Base-by-base conservation (phyloP, 140 eudicot species). In the Ambrosia hybrid region DNA sequence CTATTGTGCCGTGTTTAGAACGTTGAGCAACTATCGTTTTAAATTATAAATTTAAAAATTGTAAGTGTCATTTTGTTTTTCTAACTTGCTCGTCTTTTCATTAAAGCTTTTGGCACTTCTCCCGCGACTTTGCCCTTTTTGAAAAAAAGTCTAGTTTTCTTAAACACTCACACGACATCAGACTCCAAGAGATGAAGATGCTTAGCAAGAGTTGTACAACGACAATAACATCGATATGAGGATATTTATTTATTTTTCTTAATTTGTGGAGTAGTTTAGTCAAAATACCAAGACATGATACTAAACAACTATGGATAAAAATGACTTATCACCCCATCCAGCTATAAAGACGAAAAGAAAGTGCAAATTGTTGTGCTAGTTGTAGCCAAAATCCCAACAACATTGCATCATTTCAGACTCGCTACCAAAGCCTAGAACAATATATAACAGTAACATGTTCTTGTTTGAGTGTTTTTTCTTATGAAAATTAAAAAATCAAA, bases 291-390 rank as follows among this genome's bases (percentile, higher is more conserved):
- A 21, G 26, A 21, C 26, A 39, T n/a, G 41, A 26, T 9, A 61
- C 88, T 80, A 67, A 90, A 97, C 98, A 73, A 90, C 86, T 73
- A 97, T 93, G 51, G 98, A 93, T 87, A 93, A 93, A 73, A 93
- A 90, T 62, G 98, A 93, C 60, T 93, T 93, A 73, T 93, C 98
- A 48, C 97, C 98, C 98, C 98, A 93, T 78, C 90, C 98, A 75
- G 98, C 98, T 38, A 93, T 94, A 72, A 80, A 16, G 86, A 78
- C 78, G 55, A 92, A 62, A 72, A 79, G 71, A 92, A 92, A 8
- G 96, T 89, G 85, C 84, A 69, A 62, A 86, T 59, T 69, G 86
- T 76, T 36, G 97, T 91, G 91, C 80, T 81, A 14, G 97, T 89
- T 68, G 96, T 88, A 41, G 97, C 85, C 80, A 91, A 68, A 30